phyloP scores from a whole-genome alignment of 2,329 filamentous ascomycete genomes.

The Ophiostoma perfectum region DNA sequence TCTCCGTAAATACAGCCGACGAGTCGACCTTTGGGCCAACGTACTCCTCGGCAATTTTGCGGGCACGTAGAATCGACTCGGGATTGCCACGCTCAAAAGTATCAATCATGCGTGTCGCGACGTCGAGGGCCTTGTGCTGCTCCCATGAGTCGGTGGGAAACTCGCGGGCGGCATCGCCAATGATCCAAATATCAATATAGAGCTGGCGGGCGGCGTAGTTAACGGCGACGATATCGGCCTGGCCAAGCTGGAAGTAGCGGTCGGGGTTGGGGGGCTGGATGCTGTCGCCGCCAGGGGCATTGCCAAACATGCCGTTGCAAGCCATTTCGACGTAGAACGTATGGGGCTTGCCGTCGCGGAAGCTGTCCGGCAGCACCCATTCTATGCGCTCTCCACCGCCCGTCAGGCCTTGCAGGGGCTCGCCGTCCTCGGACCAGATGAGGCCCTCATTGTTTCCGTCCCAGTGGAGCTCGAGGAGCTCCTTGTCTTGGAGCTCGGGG shows the following conservation, averaged over 20 bases:
- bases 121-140: conserved; percentile 75
- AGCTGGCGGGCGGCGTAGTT: conserved; percentile 79
- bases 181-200: conserved; percentile 92
- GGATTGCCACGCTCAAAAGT: conserved; percentile 76
- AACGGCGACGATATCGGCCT: conserved; percentile 81
- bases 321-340: conserved; percentile 96
- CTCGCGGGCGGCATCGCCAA: conserved; percentile 84
- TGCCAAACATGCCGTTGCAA: conserved; percentile 98
- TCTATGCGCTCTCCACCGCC: conserved; percentile 83
- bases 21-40: conserved; percentile 77
- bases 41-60: conserved; percentile 78
- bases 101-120: conserved; percentile 85
- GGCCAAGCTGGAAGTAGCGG: conserved; percentile 67
- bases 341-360: conserved; percentile 80
- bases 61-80: conserved; percentile 70
- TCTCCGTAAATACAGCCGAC: conserved; percentile 72
- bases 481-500: conserved; percentile 62
- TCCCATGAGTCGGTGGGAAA: conserved; percentile 86
- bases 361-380: conserved; percentile 80
- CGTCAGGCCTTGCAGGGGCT: conserved; percentile 84
- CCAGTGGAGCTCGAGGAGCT: conserved; percentile 92
- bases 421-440: conserved; percentile 86
- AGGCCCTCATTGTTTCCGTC: conserved; percentile 92
- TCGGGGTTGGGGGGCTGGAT: conserved; percentile 89
- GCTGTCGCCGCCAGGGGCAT: conserved; percentile 70